Conservation (phyloP, 495 filamentous ascomycete species). For the Talaromyces liani region DNA sequence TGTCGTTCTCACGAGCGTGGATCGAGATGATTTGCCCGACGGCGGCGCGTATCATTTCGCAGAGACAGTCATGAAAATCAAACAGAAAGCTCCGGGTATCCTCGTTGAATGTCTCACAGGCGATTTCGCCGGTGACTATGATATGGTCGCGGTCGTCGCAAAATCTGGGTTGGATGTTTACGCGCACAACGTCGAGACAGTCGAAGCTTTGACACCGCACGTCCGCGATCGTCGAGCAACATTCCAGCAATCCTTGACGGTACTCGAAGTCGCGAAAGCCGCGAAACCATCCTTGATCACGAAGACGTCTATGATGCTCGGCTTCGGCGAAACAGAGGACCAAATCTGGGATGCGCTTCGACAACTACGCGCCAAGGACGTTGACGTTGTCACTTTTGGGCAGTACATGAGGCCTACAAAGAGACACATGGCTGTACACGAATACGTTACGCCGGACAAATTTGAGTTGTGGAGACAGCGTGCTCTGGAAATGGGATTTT, state of each 20-base stretch:
- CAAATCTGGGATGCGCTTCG: conserved; percentile 74
- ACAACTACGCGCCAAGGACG: conserved; percentile 69
- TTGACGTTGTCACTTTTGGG: conserved; percentile 95
- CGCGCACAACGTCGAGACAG: conserved; percentile 95
- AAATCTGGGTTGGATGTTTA: conserved; percentile 89
- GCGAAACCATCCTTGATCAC: conserved; percentile 73
- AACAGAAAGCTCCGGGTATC: conserved; percentile 76
- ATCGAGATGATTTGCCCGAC: conserved; percentile 85
- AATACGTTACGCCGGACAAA: conserved; percentile 81
- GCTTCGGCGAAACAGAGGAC: conserved; percentile 86
- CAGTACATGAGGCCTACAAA: conserved; percentile 99
- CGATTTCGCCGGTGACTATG: conserved; percentile 75
- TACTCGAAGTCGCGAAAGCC: conserved; percentile 75
- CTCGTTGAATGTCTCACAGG: conserved; percentile 95
- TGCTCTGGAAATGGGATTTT: conserved; percentile 89
- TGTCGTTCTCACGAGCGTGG: conserved; percentile 87
- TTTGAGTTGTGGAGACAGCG: conserved; percentile 89
- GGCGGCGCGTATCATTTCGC: conserved; percentile 88
- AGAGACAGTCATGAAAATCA: conserved; percentile 90
- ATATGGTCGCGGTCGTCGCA: conserved; percentile 77
- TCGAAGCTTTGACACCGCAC: conserved; percentile 79
- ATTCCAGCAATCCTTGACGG: conserved; percentile 76
- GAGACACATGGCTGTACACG: conserved; percentile 90
- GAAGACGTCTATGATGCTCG: conserved; percentile 96
- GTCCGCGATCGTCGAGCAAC: conserved; percentile 86